Conservation (phyloP, 2,329 filamentous ascomycete species). For the Mollisiaceae sp. region DNA sequence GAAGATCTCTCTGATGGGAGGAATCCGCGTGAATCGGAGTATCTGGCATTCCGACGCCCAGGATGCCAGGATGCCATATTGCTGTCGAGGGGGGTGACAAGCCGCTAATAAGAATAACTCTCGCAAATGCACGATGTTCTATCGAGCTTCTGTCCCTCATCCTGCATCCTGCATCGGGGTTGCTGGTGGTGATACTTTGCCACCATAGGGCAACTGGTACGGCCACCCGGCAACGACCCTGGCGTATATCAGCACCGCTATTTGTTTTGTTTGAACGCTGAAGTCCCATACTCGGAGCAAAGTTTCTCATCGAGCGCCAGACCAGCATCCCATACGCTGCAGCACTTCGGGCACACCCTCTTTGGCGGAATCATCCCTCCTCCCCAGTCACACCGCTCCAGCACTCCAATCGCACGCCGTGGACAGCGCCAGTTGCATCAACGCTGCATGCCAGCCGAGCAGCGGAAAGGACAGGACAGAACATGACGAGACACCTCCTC, state of each 20-base stretch:
- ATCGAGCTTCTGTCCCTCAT: constrained; percentile 4
- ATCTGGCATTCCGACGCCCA: constrained; percentile 8
- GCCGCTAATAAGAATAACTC: constrained; percentile 14
- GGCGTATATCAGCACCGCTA: constrained; percentile 23
- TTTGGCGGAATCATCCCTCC: constrained; percentile 19
- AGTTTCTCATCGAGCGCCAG: constrained; percentile 11
- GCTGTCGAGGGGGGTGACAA: neutral
- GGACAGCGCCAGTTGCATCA: constrained; percentile 8
- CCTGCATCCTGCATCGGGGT: constrained; percentile 11
- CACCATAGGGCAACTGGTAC: constrained; percentile 19
- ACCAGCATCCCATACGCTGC: constrained; percentile 19
- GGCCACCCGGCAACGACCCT: constrained; percentile 17
- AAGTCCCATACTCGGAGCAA: constrained; percentile 15
- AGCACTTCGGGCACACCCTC: constrained; percentile 14
- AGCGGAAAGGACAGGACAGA: constrained; percentile 3
- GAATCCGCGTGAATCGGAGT: neutral
- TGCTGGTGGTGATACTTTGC: constrained; percentile 16
- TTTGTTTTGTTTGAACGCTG: constrained; percentile 31
- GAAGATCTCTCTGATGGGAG: neutral
- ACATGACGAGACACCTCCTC: constrained; percentile 14
- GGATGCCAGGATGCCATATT: constrained; percentile 14
- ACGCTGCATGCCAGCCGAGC: constrained; percentile 9
- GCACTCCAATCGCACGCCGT: constrained; percentile 23
- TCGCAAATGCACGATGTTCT: constrained; percentile 8
- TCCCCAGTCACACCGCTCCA: constrained; percentile 30